Evolutionary conservation across 2,329 filamentous ascomycete genomes (phyloP), one percentile per base, ranked within the genome.

Genomic region (Diaporthe vexans): DNA sequence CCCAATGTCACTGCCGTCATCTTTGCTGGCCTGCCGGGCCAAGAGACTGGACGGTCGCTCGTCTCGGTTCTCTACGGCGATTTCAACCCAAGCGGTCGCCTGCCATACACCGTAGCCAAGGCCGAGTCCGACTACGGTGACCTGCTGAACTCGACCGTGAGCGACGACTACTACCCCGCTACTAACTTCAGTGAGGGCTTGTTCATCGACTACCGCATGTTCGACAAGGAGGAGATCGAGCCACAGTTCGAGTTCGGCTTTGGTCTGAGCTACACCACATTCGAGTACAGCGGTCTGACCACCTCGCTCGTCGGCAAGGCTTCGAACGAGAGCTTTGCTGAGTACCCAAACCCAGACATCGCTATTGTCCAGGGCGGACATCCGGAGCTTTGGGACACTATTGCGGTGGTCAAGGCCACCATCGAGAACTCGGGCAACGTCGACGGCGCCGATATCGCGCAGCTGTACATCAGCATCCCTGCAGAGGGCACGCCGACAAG

Each of bases 1-100:
- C 83, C 86, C 10, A 93, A 93, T 76, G 87, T 94, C 52, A 93
- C 91, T 0, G 91, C 88, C 1, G 84, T 94, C 19, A 84, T 94
- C 0, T 90, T 90, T 76, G 91, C 90, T 5, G 91, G 93, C 77
- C 83, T 92, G 0, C 91, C 91, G 0, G 91, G 92, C 1, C 90
- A 93, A 78, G 89, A 92, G 71, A 89, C 88, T 0, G 92, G 92
- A 0, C 81, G 83, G 1, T 87, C 89, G 0, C 78, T 92, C 9
- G 87, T 88, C 0, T 85, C 87, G 0, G 79, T 93, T 5, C 83
- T 92, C 0, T 92, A 91, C 77, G 91, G 91, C 26, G 85, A 89
- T 3, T 80, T 84, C 6, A 89, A 87, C 75, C 88, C 88, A 0
- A 91, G 88, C 0, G 91, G 91, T 0, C 86, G 88, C 70, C 83